Conservation (phyloP, 257 asterid genomes). For the Craterostigma plantagineum region DNA sequence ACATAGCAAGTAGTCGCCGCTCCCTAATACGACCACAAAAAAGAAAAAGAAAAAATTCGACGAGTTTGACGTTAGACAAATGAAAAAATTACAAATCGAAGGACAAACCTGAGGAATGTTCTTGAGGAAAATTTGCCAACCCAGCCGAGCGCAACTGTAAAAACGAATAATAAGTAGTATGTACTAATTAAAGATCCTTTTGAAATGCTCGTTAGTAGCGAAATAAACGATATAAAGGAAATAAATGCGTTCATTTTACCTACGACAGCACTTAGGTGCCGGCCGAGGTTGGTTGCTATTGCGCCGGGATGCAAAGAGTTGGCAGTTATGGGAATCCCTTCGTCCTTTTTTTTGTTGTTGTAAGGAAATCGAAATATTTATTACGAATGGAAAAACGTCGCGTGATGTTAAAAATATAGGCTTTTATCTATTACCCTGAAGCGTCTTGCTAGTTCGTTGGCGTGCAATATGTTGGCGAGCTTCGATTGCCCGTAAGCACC, state of each 20-base stretch:
- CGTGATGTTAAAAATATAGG: no score
- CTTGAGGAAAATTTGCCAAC: slow-evolving; percentile 47
- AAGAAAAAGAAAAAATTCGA: neutral
- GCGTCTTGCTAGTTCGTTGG: slow-evolving; percentile 46
- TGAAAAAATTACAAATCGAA: slow-evolving; percentile 2
- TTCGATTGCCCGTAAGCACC: slow-evolving; percentile 76
- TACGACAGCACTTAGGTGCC: slow-evolving; percentile 24
- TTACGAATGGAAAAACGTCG: no score
- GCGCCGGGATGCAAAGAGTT: slow-evolving; percentile 81
- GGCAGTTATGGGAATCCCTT: slow-evolving; percentile 60
- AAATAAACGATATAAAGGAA: slow-evolving; percentile 2
- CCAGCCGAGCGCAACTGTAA: slow-evolving; percentile 29
- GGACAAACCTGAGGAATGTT: slow-evolving; percentile 42
- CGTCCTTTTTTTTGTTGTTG: slow-evolving; percentile 27
- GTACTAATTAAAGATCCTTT: no score
- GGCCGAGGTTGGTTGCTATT: slow-evolving; percentile 54
- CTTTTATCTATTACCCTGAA: slow-evolving; percentile 34
- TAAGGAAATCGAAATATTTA: no score
- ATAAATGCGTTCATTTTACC: no score
- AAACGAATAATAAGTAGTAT: no score
- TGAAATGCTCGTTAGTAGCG: neutral
- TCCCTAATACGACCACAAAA: slow-evolving; percentile 13
- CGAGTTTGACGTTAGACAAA: neutral
- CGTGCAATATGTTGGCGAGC: slow-evolving; percentile 63
- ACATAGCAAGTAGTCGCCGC: slow-evolving; percentile 29